Evolutionary conservation across 768 basidiomycete species (phyloP), one percentile per base, ranked within the genome.

Genomic region (Clitopilus passeckerianus): DNA sequence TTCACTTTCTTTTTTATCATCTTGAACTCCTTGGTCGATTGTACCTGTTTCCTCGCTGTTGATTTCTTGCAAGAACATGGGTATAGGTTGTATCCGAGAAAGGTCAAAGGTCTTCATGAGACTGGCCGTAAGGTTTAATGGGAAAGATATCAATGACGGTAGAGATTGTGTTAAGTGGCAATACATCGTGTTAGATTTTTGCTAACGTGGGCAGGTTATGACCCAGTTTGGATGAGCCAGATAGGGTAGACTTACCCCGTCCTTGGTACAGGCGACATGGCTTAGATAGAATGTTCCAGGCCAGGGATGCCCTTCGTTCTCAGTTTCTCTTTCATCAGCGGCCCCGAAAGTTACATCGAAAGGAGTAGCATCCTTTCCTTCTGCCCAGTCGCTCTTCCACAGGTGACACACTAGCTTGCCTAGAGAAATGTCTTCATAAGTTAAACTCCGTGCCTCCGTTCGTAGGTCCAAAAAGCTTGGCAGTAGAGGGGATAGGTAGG

Each of bases 321-420:
- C 57, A 2, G 64, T 62, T 56, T 82, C 80, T 16, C 81, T 70
- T 37, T 74, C 71, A 54, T 80, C 76, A 6, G 72, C 74, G 5
- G 78, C 76, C 53, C 75, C 68, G 57, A 80, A 81, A 2, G 81
- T 82, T 22, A 73, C 72, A 57, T 83, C 81, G 57, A 72, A 81
- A 0, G 80, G 78, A 7, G 76, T 69, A 1, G 75, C 76, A 61
- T 84, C 82, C 9, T 68, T 64, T 34, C 78, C 74, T 59, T 75
- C 76, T 0, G 79, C 79, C 81, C 81, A 83, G 15, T 80, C 77
- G 58, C 77, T 81, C 58, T 68, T 72, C 73, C 77, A 75, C 9
- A 83, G 64, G 33, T 79, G 75, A 18, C 65, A 64, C 23, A 79
- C 46, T 18, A 80, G 68, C 0, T 65, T 57, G 9, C 53, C 0